Percentiles rank a stretch among this genome's conserved stretches.
phyloP scores from a whole-genome alignment of 1,139 yeast genomes.

The Lipomyces yarrowii region DNA sequence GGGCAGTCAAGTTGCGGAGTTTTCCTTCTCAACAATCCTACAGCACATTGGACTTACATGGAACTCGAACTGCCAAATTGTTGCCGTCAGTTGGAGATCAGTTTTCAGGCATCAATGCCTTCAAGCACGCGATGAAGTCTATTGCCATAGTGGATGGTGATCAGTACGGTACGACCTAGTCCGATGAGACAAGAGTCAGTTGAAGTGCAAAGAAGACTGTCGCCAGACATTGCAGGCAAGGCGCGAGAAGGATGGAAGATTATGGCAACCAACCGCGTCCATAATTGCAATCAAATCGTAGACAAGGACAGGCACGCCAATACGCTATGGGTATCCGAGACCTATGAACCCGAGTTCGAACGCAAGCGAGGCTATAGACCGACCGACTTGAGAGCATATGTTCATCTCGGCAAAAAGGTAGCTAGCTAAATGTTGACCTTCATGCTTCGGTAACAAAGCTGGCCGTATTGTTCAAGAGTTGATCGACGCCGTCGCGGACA shows the following conservation, averaged over 20 bases:
- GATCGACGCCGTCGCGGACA: background rate
- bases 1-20: too few species aligned
- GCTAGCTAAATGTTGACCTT: background rate
- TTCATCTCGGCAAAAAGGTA: background rate
- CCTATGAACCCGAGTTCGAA: background rate
- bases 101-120: background rate
- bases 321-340: background rate
- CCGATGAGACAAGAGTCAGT: background rate
- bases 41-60: too few species aligned
- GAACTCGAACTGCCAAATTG: background rate
- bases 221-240: background rate
- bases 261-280: background rate
- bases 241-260: background rate
- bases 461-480: background rate
- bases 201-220: background rate
- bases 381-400: background rate
- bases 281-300: background rate
- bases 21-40: too few species aligned
- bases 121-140: slow-evolving; percentile 2
- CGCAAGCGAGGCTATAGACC: background rate
- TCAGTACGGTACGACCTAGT: background rate
- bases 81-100: background rate
- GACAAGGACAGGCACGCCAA: too few species aligned
- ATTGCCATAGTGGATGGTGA: background rate
- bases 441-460: background rate